Base-by-base conservation (phyloP, 495 filamentous ascomycete genomes). In the Podospora tetraspora region DNA sequence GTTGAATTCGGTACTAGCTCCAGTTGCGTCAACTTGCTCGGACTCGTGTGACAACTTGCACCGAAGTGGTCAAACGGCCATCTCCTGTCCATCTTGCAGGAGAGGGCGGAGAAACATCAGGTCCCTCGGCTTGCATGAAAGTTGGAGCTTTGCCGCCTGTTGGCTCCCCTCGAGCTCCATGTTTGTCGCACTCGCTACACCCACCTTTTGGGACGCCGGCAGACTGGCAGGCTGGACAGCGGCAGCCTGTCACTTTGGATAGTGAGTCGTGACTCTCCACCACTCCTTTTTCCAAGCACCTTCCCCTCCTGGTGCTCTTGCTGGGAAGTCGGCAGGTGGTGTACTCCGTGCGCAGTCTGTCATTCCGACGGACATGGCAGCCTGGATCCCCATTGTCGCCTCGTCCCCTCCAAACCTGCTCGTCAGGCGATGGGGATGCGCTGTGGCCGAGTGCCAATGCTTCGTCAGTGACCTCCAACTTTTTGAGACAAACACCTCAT, bases 401-500 rank as follows among this genome's bases (percentile, higher is more conserved):
- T 52, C 43, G 43, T 52, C 43, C 43, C 43, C 43, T 52, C 43
- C 43, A 52, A 52, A 52, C 43, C 43, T 52, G 43, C 43, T 52
- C 43, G 19, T 52, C 43, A 52, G 43, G 43, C 43, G 43, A n/a
- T n/a, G 43, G 43, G 27, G 43, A 52, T 52, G 43, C 43, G 43
- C 43, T 52, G 43, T 52, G 34, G 34, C 34, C 19, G 43, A 52
- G 37, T 16, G 32, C 32, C 32, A 43, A 43, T 19, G 37, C 16
- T 19, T 43, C 37, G 37, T 43, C 37, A 43, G 37, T 43, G 37
- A 43, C 37, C 37, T 43, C 13, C 37, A 43, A 19, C 58, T 27
- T 30, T 58, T 59, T 2, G 57, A 66, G 27, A 43, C 58, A 59
- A 61, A 59, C 57, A 66, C 65, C 65, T 66, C n/a, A 61, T 60